Evolutionary conservation across 176 grass and related monocot genomes (phyloP).

Genomic region (Aegilops umbellulata): DNA sequence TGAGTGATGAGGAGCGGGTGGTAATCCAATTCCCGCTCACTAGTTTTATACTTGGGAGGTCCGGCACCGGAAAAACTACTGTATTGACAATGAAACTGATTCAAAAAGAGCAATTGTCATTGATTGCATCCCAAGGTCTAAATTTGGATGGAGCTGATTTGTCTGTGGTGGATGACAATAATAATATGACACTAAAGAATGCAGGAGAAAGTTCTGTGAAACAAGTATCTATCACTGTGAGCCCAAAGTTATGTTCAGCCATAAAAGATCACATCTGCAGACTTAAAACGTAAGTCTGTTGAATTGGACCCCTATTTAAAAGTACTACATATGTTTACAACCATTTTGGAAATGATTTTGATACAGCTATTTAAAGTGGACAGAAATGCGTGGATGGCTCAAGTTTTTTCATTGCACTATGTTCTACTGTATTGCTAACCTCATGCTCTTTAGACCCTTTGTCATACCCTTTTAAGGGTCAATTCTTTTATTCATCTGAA

Average conservation of each 20-base stretch:
- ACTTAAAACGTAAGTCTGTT: slow-evolving; percentile 48
- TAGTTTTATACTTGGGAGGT: slow-evolving; percentile 80
- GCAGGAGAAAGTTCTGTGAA: slow-evolving; percentile 34
- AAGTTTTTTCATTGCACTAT: neutral
- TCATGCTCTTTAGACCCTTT: neutral
- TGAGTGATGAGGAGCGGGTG: slow-evolving; percentile 70
- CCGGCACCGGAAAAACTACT: slow-evolving; percentile 88
- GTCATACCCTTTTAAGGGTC: neutral
- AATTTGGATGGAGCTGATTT: neutral
- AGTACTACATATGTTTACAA: neutral
- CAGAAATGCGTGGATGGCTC: neutral
- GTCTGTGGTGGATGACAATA: neutral
- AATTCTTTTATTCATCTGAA: neutral
- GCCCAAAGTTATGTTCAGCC: slow-evolving; percentile 77
- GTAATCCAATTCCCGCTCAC: slow-evolving; percentile 64
- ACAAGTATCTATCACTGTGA: slow-evolving; percentile 90
- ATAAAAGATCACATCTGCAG: slow-evolving; percentile 60
- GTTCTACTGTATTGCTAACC: neutral
- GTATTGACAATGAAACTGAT: slow-evolving; percentile 71
- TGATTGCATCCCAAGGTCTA: slow-evolving; percentile 56
- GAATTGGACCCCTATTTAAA: neutral
- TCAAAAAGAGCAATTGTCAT: slow-evolving; percentile 60
- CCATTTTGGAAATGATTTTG: neutral
- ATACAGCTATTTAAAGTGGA: neutral
- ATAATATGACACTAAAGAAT: neutral